Conservation (phyloP, 495 filamentous ascomycete genomes). For the Neurospora intermedia region DNA sequence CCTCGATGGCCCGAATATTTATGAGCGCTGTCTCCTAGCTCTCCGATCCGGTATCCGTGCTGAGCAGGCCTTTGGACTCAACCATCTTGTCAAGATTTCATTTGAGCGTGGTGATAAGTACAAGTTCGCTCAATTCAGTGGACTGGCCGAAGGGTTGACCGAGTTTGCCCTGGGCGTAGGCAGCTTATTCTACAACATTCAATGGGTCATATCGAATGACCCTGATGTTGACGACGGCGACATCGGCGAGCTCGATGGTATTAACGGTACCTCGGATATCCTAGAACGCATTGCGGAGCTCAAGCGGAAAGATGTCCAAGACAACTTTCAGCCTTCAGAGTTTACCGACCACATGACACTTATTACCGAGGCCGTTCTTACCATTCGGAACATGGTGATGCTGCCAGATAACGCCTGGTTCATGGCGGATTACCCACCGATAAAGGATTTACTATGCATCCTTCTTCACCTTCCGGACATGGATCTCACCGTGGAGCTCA, state of each 20-base stretch:
- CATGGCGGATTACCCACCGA: constrained; percentile 56
- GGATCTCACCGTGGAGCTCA: constrained; percentile 70
- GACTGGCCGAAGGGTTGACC: constrained; percentile 79
- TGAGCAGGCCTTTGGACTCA: constrained; percentile 81
- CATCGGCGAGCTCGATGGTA: constrained; percentile 55
- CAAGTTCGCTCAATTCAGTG: constrained; percentile 83
- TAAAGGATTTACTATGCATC: constrained; percentile 74
- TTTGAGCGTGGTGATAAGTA: constrained; percentile 92
- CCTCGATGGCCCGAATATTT: constrained; percentile 73
- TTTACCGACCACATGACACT: constrained; percentile 60
- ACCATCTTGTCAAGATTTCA: constrained; percentile 90
- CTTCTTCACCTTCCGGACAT: constrained; percentile 66
- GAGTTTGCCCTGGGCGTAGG: constrained; percentile 68
- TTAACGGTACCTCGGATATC: constrained; percentile 67
- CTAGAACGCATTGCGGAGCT: constrained; percentile 54
- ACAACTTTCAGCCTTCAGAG: constrained; percentile 64
- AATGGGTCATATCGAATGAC: constrained; percentile 67
- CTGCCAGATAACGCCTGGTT: constrained; percentile 79
- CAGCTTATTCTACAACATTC: constrained; percentile 66
- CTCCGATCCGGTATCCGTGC: constrained; percentile 68
- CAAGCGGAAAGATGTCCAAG: constrained; percentile 40
- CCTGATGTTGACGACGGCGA: constrained; percentile 39
- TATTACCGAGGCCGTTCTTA: constrained; percentile 77
- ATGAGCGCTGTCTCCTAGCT: constrained; percentile 69
- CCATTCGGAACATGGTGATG: constrained; percentile 88